A percentile compares a stretch with the other conserved stretches of the same genome.
Evolutionary conservation across 1,284 basidiomycete species (phyloP).

Genomic region (Ceratobasidium theobromae): DNA sequence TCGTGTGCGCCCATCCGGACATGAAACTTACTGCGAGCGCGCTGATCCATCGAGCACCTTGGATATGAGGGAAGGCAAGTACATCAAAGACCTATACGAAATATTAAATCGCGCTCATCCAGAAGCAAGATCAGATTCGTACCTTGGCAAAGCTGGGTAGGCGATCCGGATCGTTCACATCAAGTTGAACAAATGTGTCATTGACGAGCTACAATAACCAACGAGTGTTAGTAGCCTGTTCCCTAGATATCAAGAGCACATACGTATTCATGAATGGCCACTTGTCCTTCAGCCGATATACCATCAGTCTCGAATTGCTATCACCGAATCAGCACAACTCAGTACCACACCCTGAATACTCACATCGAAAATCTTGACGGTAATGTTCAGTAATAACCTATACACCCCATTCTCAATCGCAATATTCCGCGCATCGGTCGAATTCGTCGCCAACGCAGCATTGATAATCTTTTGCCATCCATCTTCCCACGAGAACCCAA

Average conservation of each 20-base stretch:
- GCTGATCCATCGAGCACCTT: slow-evolving; percentile 23
- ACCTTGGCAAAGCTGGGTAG: slow-evolving; percentile 1
- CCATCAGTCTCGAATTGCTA: slow-evolving; percentile 7
- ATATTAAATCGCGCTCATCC: neutral
- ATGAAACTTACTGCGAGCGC: slow-evolving; percentile 15
- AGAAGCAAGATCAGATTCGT: neutral
- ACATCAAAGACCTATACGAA: neutral
- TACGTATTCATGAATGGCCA: slow-evolving; percentile 10
- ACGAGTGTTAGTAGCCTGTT: neutral
- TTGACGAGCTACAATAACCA: neutral
- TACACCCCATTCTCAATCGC: neutral
- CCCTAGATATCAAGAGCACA: neutral
- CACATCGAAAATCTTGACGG: neutral
- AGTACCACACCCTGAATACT: neutral
- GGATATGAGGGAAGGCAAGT: slow-evolving; percentile 5
- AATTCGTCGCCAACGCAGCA: neutral
- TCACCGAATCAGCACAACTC: neutral
- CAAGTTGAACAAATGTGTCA: neutral
- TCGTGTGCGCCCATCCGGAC: neutral
- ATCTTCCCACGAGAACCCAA: slow-evolving; percentile 10
- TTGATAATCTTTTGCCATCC: neutral
- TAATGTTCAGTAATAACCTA: slow-evolving; percentile 22
- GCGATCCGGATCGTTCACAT: neutral
- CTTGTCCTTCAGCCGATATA: neutral
- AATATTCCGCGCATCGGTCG: neutral